These are phyloP conservation scores for Linnemannia hyalina DNA, from an alignment of 192 early-diverging fungal species.

Conservation along the genomic window DNA sequence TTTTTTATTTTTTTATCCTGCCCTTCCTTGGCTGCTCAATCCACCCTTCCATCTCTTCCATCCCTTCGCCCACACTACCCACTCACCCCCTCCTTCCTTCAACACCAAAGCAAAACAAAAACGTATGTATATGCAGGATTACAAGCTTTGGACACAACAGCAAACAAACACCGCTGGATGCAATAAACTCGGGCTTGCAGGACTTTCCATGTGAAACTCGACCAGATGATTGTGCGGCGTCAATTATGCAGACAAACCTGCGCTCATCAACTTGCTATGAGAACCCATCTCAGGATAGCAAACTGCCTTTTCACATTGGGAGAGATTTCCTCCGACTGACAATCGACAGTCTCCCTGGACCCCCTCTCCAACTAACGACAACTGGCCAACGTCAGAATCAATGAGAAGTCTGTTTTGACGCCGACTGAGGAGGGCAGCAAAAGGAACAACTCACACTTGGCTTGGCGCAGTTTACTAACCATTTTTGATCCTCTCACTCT, in stretches of 20 bases:
- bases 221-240: background rate
- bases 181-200: background rate
- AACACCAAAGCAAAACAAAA: background rate
- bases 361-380: background rate
- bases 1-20: background rate
- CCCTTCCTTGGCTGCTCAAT: background rate
- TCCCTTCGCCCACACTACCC: background rate
- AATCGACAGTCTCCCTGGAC: background rate
- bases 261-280: background rate
- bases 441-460: too few species aligned
- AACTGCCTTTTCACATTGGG: background rate
- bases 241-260: background rate
- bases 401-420: too few species aligned
- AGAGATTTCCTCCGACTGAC: background rate
- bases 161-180: background rate
- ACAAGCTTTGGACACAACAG: background rate
- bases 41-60: background rate
- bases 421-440: too few species aligned
- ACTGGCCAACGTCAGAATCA: background rate
- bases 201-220: background rate
- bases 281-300: background rate
- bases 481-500: too few species aligned
- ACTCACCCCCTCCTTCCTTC: background rate
- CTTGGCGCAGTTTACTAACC: too few species aligned
- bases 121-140: conserved; percentile 5